A percentile compares a stretch with the other conserved stretches of the same genome.
phyloP scores from a whole-genome alignment of 1,139 yeast genomes.

The Pichia sp. region DNA sequence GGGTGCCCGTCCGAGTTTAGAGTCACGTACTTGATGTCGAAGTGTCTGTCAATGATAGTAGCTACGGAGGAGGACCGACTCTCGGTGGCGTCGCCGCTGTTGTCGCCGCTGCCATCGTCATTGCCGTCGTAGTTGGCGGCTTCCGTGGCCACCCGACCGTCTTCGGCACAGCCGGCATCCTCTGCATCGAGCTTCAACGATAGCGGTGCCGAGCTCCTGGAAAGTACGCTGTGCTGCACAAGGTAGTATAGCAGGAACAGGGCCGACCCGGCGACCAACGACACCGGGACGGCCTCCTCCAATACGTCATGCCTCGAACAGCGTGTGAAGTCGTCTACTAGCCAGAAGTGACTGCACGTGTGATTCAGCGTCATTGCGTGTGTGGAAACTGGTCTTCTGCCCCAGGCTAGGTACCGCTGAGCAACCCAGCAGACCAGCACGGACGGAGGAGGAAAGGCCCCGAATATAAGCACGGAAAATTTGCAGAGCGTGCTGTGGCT shows the following conservation, averaged over 20 bases:
- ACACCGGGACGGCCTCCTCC: slow-evolving; percentile 28
- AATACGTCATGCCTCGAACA: slow-evolving; percentile 41
- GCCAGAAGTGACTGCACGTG: slow-evolving; percentile 32
- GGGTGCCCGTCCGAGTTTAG: slow-evolving; percentile 50
- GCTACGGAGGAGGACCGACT: neutral
- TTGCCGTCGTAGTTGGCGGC: too few species aligned
- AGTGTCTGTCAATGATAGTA: slow-evolving; percentile 41
- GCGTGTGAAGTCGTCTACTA: slow-evolving; percentile 41
- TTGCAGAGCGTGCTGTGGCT: neutral
- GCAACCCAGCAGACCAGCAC: too few species aligned
- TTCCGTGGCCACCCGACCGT: too few species aligned
- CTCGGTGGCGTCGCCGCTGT: too few species aligned
- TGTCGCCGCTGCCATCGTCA: too few species aligned
- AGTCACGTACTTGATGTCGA: slow-evolving; percentile 43
- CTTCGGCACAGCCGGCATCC: neutral
- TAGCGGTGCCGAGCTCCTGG: neutral
- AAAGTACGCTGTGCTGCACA: neutral
- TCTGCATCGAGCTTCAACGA: neutral
- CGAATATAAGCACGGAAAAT: neutral
- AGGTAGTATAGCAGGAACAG: slow-evolving; percentile 5
- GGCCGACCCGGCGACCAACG: slow-evolving; percentile 4
- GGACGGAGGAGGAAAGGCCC: neutral
- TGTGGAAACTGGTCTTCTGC: neutral
- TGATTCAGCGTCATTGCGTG: slow-evolving; percentile 4
- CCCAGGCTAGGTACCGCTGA: too few species aligned